Evolutionary conservation across 2,329 filamentous ascomycete species (phyloP), one percentile per base, ranked within the genome.

Genomic region (Mycosphaerella sp.): DNA sequence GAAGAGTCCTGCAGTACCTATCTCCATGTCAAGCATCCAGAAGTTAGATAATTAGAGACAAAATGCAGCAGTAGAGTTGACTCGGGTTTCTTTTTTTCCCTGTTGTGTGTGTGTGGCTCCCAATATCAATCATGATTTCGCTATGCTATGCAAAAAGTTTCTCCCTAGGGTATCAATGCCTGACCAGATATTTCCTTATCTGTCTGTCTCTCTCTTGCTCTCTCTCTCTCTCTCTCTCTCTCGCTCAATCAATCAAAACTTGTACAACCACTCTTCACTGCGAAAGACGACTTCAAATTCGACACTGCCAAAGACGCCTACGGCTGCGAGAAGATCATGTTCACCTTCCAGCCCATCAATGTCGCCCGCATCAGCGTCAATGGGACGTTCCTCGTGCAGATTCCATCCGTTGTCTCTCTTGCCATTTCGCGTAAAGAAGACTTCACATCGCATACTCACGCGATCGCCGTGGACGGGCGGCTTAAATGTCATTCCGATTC

Each of bases 361-460:
- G 11, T 73, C 72, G 0, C 83, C 81, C 54, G 81, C 69, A 63
- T 86, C 82, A 63, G 80, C 71, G 60, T 80, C 73, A 3, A 74
- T 72, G 67, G 92, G 87, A 50, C 80, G 77, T 74, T 89, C 85
- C 73, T 91, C 87, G 62, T 89, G 82, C 44, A 91, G 67, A 67
- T 88, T 78, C 87, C 88, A 93, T 0, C 77, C 73, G 0, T 80
- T 83, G 0, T 72, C 76, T 57, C 74, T 73, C 51, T 65, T 67
- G 1, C 87, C 88, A 60, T 89, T 78, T 40, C 82, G 72, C 10
- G 86, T 90, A 56, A 91, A 82, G 70, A 91, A 90, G 0, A 86
- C 75, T 44, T 83, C 76, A 3, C 81, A 78, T 55, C 74, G 72
- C 23, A 81, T 69, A 45, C 59, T 56, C 56, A 60, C 46, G 9